Evolutionary conservation across 2,329 filamentous ascomycete genomes (phyloP), one percentile per base, ranked within the genome.

Genomic region (Xylariaceae sp.): DNA sequence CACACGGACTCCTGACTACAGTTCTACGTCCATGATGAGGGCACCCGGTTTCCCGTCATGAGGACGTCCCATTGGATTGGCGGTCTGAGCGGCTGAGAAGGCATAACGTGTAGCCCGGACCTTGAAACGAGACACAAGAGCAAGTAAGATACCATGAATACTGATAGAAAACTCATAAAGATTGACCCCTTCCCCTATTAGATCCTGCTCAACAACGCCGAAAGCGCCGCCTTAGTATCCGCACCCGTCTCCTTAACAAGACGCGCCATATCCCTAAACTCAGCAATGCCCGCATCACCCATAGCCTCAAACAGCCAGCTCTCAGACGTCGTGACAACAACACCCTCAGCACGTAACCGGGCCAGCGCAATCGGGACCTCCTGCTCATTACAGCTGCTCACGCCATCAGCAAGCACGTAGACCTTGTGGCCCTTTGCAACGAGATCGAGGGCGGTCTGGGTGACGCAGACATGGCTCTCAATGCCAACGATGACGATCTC

Each of bases 391-490:
- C 89, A 91, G 75, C 88, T 93, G 70, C 88, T 92, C 48, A 97
- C 92, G 37, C 86, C 93, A 74, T 97, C 93, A 55, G 92, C 90
- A 37, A 97, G 79, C 45, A 97, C 78, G 73, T 95, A 96, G 5
- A 97, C 93, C 56, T 80, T 79, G 74, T 96, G 90, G 0, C 92
- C 92, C 1, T 81, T 80, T 18, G 79, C 78, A 1, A 63, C 34
- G 53, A 96, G 77, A 76, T 97, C 93, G 48, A 97, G 80, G 13
- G 90, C 85, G 48, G 93, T 97, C 80, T 97, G 93, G 62, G 90
- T 92, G 35, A 97, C 86, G 78, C 93, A 97, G 72, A 97, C 94
- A 76, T 97, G 93, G 47, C 85, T 84, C 76, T 97, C 93, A 71
- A 97, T 96, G 44, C 93, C 93, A 13, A 96, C 88, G 63, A 97